These are phyloP conservation scores for Clonostachys chloroleuca DNA, from an alignment of 2,329 filamentous ascomycete genomes.

Conservation along the genomic window DNA sequence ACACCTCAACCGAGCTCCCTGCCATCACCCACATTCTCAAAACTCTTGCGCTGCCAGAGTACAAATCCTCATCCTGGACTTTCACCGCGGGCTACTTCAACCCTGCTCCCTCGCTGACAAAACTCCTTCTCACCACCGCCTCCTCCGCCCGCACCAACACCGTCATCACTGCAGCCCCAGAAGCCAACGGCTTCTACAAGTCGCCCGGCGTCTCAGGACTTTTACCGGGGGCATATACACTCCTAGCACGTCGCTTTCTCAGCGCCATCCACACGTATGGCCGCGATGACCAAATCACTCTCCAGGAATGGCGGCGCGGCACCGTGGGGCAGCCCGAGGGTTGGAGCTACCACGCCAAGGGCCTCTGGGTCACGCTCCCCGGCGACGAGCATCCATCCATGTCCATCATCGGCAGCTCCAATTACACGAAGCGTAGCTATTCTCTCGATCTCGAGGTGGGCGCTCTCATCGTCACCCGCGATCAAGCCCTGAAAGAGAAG, in stretches of 20 bases:
- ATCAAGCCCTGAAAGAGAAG: slow-evolving; percentile 65
- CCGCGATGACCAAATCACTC: slow-evolving; percentile 53
- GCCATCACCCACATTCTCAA: slow-evolving; percentile 72
- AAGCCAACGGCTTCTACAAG: slow-evolving; percentile 93
- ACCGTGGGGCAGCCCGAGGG: slow-evolving; percentile 75
- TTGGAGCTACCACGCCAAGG: slow-evolving; percentile 98
- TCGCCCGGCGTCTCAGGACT: slow-evolving; percentile 86
- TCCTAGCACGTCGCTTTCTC: slow-evolving; percentile 80
- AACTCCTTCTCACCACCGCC: slow-evolving; percentile 71
- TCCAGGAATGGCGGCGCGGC: slow-evolving; percentile 87
- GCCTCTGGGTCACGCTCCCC: slow-evolving; percentile 80
- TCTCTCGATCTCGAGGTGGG: slow-evolving; percentile 88
- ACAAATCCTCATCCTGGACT: slow-evolving; percentile 75
- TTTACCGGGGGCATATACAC: slow-evolving; percentile 86
- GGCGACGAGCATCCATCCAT: slow-evolving; percentile 64
- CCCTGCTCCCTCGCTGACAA: slow-evolving; percentile 79
- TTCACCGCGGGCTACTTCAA: slow-evolving; percentile 99
- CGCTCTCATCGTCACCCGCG: slow-evolving; percentile 76
- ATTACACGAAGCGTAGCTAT: slow-evolving; percentile 94
- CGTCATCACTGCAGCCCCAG: slow-evolving; percentile 86
- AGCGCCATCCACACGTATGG: slow-evolving; percentile 44
- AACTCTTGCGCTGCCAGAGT: slow-evolving; percentile 58
- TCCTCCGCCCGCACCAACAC: slow-evolving; percentile 55
- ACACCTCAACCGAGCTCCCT: slow-evolving; percentile 85
- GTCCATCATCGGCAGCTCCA: slow-evolving; percentile 84